Evolutionary conservation across 2,329 filamentous ascomycete genomes (phyloP).

Genomic region (Fusarium pseudograminearum): DNA sequence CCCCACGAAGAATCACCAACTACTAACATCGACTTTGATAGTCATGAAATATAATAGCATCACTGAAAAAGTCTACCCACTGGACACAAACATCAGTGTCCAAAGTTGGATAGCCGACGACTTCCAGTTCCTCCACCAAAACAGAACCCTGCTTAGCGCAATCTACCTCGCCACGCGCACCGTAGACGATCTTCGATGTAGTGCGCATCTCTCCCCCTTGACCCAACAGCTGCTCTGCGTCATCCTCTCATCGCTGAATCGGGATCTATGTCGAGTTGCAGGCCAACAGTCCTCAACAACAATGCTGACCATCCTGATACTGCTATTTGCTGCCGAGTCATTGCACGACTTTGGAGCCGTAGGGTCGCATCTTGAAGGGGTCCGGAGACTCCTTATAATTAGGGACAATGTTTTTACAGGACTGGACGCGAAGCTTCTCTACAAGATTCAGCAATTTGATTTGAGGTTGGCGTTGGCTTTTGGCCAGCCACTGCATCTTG

Average conservation of each 20-base stretch:
- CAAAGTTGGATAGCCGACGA: not conserved
- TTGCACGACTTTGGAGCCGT: not conserved
- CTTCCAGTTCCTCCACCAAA: not conserved
- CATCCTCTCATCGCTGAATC: slow-evolving; percentile 6
- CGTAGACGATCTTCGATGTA: not conserved
- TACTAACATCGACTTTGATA: fast-evolving
- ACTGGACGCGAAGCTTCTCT: slow-evolving; percentile 1
- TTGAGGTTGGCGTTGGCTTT: slow-evolving; percentile 1
- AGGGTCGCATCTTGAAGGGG: not conserved
- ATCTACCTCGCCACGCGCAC: not conserved
- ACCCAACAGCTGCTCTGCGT: not conserved
- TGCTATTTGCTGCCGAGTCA: not conserved
- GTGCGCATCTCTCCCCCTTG: not conserved
- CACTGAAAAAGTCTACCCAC: not conserved
- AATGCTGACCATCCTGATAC: not conserved
- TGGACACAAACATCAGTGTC: not conserved
- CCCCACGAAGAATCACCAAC: fast-evolving
- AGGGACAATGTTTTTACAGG: not conserved
- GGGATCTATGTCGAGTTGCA: not conserved
- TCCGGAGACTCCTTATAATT: not conserved
- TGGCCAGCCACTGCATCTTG: not conserved
- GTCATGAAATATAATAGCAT: not conserved
- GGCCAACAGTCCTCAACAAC: not conserved
- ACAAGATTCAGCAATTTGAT: slow-evolving; percentile 18
- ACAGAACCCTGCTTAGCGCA: not conserved